Conservation (phyloP, 768 basidiomycete species). For the Phaeotremella fagi region DNA sequence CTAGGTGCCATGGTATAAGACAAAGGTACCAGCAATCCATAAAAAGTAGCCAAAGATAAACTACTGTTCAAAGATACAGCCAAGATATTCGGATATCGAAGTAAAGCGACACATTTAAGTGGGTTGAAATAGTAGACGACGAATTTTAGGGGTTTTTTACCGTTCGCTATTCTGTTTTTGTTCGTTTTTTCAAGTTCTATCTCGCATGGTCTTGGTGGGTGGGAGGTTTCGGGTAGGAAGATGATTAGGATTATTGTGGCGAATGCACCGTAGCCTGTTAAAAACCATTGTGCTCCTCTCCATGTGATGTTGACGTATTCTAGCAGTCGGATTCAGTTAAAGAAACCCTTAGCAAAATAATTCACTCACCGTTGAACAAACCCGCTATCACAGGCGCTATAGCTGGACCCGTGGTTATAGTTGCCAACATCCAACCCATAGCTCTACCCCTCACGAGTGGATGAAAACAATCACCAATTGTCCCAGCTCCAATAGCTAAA, state of each 20-base stretch:
- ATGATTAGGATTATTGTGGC: slow-evolving; percentile 30
- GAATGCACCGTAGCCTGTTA: slow-evolving; percentile 31
- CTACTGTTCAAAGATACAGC: slow-evolving; percentile 6
- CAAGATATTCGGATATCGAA: slow-evolving; percentile 40
- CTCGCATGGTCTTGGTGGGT: slow-evolving; percentile 35
- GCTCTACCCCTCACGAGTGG: slow-evolving; percentile 30
- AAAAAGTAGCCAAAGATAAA: background rate
- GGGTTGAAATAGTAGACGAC: slow-evolving; percentile 45
- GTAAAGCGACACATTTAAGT: slow-evolving; percentile 31
- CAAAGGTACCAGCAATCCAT: background rate
- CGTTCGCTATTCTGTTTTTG: too few species aligned
- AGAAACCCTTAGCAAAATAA: too few species aligned
- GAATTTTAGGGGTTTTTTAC: slow-evolving; percentile 28
- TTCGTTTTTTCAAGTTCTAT: slow-evolving; percentile 20
- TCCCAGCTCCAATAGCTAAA: slow-evolving; percentile 57
- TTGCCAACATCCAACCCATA: slow-evolving; percentile 35
- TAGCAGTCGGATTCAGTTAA: background rate
- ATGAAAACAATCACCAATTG: slow-evolving; percentile 44
- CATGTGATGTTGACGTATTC: slow-evolving; percentile 14
- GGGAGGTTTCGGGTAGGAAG: slow-evolving; percentile 45
- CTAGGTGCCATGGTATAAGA: slow-evolving; percentile 2
- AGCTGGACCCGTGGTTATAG: slow-evolving; percentile 19
- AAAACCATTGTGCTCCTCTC: slow-evolving; percentile 33
- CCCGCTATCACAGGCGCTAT: slow-evolving; percentile 38
- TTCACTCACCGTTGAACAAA: slow-evolving; percentile 34